phyloP scores from a whole-genome alignment of 306 rosid genomes.

The Sesbania bispinosa region DNA sequence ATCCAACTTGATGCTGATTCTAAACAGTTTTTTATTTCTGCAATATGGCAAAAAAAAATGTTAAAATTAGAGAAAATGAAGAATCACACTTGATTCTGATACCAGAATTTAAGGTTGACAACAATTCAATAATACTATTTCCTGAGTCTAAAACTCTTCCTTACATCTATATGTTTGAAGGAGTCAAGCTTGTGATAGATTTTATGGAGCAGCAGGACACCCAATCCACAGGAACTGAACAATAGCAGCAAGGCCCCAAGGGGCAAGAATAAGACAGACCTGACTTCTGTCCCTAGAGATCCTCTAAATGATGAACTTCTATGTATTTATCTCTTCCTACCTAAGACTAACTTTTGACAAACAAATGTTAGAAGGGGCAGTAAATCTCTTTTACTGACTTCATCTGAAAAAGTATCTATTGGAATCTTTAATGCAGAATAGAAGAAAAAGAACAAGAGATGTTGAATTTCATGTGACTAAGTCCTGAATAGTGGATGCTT shows the following conservation, averaged over 20 bases:
- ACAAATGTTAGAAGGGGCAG: slow-evolving; percentile 23
- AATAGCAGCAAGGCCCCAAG: too few species aligned
- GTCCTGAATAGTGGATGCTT: slow-evolving; percentile 26
- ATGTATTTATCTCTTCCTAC: slow-evolving; percentile 34
- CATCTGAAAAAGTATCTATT: neutral
- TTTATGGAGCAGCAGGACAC: slow-evolving; percentile 27
- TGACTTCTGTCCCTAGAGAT: slow-evolving; percentile 26
- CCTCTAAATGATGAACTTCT: slow-evolving; percentile 35
- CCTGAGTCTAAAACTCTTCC: neutral
- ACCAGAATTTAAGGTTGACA: neutral
- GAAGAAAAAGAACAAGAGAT: slow-evolving; percentile 3
- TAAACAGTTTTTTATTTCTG: slow-evolving; percentile 27
- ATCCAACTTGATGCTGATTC: slow-evolving; percentile 32
- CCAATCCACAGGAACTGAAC: slow-evolving; percentile 24
- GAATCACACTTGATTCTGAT: slow-evolving; percentile 6
- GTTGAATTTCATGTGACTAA: slow-evolving; percentile 33
- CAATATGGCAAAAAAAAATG: slow-evolving; percentile 23
- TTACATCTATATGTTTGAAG: slow-evolving; percentile 35
- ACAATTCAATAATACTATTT: neutral
- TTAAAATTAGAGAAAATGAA: slow-evolving; percentile 9
- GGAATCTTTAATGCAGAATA: slow-evolving; percentile 22
- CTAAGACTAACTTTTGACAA: slow-evolving; percentile 37
- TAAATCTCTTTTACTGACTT: slow-evolving; percentile 6
- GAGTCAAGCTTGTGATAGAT: neutral
- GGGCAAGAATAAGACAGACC: slow-evolving; percentile 41